phyloP scores from a whole-genome alignment of 1,284 basidiomycete species.

The Moesziomyces parantarcticus region DNA sequence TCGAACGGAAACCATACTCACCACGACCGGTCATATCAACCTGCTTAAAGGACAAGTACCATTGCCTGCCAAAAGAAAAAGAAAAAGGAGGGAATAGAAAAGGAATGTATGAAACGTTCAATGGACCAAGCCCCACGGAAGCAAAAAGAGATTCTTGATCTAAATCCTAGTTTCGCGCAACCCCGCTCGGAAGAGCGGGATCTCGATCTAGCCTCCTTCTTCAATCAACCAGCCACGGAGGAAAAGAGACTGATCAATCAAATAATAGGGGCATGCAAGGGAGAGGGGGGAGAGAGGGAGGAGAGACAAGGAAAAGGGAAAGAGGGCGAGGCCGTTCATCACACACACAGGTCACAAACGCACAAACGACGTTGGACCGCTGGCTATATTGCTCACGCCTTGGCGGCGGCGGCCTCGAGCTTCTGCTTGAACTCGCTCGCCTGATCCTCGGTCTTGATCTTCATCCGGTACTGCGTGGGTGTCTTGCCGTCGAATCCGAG shows the following conservation, averaged over 20 bases:
- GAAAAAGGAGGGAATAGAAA: neutral
- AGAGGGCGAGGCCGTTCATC: neutral
- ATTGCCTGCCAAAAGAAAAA: neutral
- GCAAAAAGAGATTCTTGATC: conserved; percentile 15
- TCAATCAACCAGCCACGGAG: conserved; percentile 60
- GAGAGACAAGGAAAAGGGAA: conserved; percentile 1
- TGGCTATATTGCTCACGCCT: neutral
- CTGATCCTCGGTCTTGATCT: conserved; percentile 56
- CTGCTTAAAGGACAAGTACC: neutral
- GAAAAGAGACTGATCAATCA: conserved; percentile 53
- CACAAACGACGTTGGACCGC: conserved; percentile 1
- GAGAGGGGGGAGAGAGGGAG: neutral
- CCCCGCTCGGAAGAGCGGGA: neutral
- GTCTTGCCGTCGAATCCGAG: conserved; percentile 55
- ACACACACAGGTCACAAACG: conserved; percentile 5
- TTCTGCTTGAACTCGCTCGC: conserved; percentile 50
- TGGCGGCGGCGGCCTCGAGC: conserved; percentile 29
- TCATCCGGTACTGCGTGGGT: conserved; percentile 55
- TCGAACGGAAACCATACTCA: conserved; percentile 4
- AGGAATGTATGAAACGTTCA: conserved; percentile 40
- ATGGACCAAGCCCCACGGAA: conserved; percentile 38
- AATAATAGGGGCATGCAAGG: conserved; percentile 54
- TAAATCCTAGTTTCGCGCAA: conserved; percentile 44
- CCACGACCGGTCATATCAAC: neutral
- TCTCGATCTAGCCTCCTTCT: conserved; percentile 56